These are phyloP conservation scores for Beauveria caledonica DNA, from an alignment of 2,329 filamentous ascomycete genomes.

Conservation along the genomic window DNA sequence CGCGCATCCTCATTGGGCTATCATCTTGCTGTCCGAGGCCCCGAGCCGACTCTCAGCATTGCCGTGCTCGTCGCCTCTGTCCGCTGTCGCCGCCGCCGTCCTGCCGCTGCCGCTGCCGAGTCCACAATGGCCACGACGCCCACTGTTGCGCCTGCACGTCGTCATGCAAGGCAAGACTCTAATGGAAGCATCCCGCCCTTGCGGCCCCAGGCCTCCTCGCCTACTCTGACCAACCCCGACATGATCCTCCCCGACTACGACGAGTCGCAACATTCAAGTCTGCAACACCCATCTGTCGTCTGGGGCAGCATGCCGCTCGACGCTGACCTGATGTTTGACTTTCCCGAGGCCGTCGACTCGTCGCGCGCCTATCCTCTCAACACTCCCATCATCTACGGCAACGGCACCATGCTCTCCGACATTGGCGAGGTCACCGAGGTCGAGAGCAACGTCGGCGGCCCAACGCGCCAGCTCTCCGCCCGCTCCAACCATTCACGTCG, in stretches of 20 bases:
- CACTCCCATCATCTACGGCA: conserved; percentile 61
- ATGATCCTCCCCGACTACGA: conserved; percentile 82
- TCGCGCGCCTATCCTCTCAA: conserved; percentile 41
- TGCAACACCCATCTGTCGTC: conserved; percentile 42
- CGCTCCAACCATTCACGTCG: conserved; percentile 17
- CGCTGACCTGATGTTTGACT: conserved; percentile 34
- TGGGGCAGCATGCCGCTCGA: conserved; percentile 37
- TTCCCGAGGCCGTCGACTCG: conserved; percentile 26
- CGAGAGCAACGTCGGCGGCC: conserved; percentile 40
- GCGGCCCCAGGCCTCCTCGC: conserved; percentile 56
- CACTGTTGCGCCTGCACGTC: conserved; percentile 18
- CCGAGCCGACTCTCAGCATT: neutral
- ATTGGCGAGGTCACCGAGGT: conserved; percentile 51
- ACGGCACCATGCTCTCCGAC: conserved; percentile 61
- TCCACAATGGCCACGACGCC: conserved; percentile 6
- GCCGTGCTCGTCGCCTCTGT: neutral
- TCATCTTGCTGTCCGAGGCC: neutral
- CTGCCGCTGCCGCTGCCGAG: neutral
- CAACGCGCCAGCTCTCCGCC: conserved; percentile 28
- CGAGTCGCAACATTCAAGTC: conserved; percentile 42
- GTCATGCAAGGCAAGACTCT: conserved; percentile 22
- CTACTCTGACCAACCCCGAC: conserved; percentile 85
- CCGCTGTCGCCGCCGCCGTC: neutral
- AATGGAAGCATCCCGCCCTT: conserved; percentile 27
- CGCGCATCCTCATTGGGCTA: neutral